These are phyloP conservation scores for Coccomyxa sp. DNA, from an alignment of 139 green algal species.

Conservation along the genomic window DNA sequence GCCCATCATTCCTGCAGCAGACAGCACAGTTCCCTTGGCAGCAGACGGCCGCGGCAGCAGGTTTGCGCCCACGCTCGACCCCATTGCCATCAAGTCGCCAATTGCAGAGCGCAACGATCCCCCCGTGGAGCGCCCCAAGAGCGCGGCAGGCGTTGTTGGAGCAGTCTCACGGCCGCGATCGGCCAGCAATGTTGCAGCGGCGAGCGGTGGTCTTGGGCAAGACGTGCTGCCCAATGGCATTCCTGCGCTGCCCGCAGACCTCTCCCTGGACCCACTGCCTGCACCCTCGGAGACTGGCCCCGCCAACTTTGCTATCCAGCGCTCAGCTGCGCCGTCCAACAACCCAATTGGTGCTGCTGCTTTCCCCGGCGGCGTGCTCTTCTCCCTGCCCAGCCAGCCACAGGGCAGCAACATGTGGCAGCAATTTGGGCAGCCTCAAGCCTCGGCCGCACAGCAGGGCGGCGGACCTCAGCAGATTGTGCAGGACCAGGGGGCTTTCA, in stretches of 20 bases:
- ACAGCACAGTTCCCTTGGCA: too few relatives aligned
- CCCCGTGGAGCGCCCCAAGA: constrained; percentile 1
- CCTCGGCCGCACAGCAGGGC: not conserved
- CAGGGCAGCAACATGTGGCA: constrained; percentile 19
- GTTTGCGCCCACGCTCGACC: too few relatives aligned
- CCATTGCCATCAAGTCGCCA: too few relatives aligned
- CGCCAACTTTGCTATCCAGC: too few relatives aligned
- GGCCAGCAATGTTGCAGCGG: not conserved
- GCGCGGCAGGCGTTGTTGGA: not conserved
- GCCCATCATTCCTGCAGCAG: too few relatives aligned
- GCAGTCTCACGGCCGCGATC: constrained; percentile 3
- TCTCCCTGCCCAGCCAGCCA: constrained; percentile 1
- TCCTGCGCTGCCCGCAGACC: constrained; percentile 20
- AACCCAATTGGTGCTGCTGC: too few relatives aligned
- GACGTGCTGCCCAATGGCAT: constrained; percentile 25
- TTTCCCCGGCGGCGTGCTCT: constrained; percentile 12
- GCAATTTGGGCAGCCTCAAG: constrained; percentile 1
- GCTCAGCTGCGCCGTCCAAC: too few relatives aligned
- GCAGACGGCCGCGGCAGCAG: too few relatives aligned
- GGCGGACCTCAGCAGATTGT: not conserved
- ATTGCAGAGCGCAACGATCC: not conserved
- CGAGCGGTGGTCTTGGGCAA: not conserved
- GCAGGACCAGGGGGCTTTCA: not conserved
- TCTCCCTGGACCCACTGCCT: constrained; percentile 10
- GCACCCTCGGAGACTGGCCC: too few relatives aligned